Evolutionary conservation across 345 rosid genomes (phyloP).

Genomic region (Hibiscus trionum): DNA sequence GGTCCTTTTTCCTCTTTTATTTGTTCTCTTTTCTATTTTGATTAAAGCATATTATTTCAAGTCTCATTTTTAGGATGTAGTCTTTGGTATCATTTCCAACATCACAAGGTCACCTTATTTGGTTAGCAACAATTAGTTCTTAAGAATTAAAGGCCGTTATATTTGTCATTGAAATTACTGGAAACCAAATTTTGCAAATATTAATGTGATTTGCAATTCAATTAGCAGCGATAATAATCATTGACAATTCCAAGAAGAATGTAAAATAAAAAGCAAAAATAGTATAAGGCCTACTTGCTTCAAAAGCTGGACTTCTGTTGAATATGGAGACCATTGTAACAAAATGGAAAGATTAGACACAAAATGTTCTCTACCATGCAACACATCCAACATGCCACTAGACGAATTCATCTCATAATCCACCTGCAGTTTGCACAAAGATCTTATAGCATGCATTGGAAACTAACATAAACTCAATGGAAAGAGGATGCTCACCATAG

Average conservation of each 20-base stretch:
- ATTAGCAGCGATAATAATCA: background rate
- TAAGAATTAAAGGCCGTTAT: background rate
- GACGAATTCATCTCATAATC: constrained; percentile 52
- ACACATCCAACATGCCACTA: constrained; percentile 30
- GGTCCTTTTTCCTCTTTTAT: background rate
- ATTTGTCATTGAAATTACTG: background rate
- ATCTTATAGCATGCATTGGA: background rate
- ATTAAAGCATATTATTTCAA: background rate
- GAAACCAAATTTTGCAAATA: background rate
- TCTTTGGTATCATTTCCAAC: background rate
- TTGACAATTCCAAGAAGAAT: background rate
- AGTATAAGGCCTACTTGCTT: constrained; percentile 51
- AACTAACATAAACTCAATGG: background rate
- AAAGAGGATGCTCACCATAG: constrained; percentile 61
- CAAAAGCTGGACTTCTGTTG: constrained; percentile 77
- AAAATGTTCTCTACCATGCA: constrained; percentile 52
- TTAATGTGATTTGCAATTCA: background rate
- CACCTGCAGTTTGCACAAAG: constrained; percentile 42
- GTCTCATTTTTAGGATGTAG: background rate
- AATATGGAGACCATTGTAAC: constrained; percentile 83
- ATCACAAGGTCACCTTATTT: background rate
- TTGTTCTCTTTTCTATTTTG: background rate
- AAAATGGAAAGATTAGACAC: constrained; percentile 58
- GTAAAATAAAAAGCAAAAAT: background rate
- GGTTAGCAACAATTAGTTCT: background rate